These are phyloP conservation scores for Epicoccum nigrum DNA, from an alignment of 2,329 filamentous ascomycete genomes.

Conservation along the genomic window DNA sequence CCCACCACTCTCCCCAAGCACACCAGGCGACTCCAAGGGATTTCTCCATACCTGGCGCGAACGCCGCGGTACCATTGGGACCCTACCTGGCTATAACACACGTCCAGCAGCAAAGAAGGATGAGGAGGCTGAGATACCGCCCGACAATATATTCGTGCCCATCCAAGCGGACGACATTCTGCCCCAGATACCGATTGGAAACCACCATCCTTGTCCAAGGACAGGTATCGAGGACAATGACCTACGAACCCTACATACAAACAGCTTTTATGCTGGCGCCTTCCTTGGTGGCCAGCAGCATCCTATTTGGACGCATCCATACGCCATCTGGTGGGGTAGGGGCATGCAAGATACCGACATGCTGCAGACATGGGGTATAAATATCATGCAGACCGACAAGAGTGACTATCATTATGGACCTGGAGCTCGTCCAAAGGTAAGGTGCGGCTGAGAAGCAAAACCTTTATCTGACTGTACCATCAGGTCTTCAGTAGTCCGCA, in stretches of 20 bases:
- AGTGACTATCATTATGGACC: conserved; percentile 70
- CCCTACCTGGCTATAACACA: conserved; percentile 16
- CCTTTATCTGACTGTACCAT: background rate
- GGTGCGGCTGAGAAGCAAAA: too few relatives aligned
- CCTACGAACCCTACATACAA: conserved; percentile 65
- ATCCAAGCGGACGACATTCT: conserved; percentile 51
- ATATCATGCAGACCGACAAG: conserved; percentile 74
- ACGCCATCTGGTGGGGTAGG: conserved; percentile 54
- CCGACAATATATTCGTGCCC: conserved; percentile 49
- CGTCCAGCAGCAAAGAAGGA: background rate
- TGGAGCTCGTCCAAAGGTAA: conserved; percentile 41
- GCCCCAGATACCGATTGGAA: conserved; percentile 46
- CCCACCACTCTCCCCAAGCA: background rate
- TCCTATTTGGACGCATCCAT: conserved; percentile 73
- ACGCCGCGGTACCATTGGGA: conserved; percentile 18
- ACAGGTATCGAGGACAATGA: conserved; percentile 49
- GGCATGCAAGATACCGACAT: conserved; percentile 59
- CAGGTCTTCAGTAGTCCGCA: conserved; percentile 80
- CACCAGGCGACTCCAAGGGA: background rate
- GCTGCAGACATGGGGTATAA: conserved; percentile 70
- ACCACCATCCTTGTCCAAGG: conserved; percentile 50
- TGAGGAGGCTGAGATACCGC: conserved; percentile 18
- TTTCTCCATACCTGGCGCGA: background rate
- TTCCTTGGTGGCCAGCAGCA: conserved; percentile 75
- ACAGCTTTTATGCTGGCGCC: conserved; percentile 75